Percentiles rank a stretch among this genome's conserved stretches.
Conservation (phyloP, 805 yeast species). For the Cephaloascus fragrans region DNA sequence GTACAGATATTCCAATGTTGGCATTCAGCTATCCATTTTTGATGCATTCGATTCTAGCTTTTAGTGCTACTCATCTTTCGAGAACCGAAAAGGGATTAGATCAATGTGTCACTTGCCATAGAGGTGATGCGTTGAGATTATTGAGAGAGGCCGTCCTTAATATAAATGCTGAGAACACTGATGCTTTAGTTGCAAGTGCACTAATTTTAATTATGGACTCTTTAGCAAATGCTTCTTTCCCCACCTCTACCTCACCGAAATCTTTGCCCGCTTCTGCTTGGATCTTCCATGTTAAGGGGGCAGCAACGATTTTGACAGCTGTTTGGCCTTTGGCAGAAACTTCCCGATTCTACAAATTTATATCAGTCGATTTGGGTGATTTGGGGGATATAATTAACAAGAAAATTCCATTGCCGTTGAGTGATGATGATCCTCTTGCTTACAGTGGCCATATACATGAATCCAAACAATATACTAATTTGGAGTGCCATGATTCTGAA, state of each 20-base stretch:
- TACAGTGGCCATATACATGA: not conserved
- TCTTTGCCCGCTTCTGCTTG: conserved; percentile 89
- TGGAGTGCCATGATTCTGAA: conserved; percentile 78
- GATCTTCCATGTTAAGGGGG: conserved; percentile 96
- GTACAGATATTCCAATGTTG: conserved; percentile 74
- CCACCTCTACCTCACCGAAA: conserved; percentile 31
- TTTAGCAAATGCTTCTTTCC: conserved; percentile 78
- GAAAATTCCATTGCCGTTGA: conserved; percentile 15
- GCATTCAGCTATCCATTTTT: conserved; percentile 84
- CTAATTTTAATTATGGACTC: conserved; percentile 87
- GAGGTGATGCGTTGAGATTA: conserved; percentile 77
- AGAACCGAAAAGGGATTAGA: conserved; percentile 68
- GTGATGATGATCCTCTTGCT: not conserved
- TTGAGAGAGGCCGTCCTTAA: conserved; percentile 80
- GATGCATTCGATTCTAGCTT: conserved; percentile 87
- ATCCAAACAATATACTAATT: conserved; percentile 36
- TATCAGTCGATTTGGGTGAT: conserved; percentile 85
- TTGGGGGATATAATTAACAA: conserved; percentile 60
- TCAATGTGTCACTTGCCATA: conserved; percentile 73
- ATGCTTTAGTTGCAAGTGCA: conserved; percentile 89
- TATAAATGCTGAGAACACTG: conserved; percentile 78
- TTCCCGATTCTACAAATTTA: conserved; percentile 56
- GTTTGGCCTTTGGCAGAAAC: conserved; percentile 84
- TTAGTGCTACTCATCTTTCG: conserved; percentile 86
- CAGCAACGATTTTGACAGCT: conserved; percentile 90